Percentiles rank a stretch among this genome's conserved stretches.
Evolutionary conservation across 2,329 filamentous ascomycete genomes (phyloP).

Genomic region (Fusarium chlamydosporum): DNA sequence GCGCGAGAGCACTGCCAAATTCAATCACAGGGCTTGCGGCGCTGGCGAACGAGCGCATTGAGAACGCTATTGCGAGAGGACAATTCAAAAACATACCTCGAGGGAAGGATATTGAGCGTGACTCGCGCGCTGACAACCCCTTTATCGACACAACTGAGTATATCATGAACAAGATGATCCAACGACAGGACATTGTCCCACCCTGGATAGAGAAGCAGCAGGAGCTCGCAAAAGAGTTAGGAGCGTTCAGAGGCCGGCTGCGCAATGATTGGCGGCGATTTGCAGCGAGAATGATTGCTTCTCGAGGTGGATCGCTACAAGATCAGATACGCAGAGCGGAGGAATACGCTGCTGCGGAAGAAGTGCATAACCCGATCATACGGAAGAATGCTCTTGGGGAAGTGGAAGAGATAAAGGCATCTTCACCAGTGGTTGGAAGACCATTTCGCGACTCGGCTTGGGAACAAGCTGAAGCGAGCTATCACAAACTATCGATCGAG

Average conservation of each 20-base stretch:
- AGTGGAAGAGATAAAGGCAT: conserved; percentile 49
- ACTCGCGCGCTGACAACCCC: conserved; percentile 84
- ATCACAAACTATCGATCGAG: conserved; percentile 80
- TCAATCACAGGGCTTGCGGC: conserved; percentile 83
- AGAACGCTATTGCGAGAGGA: conserved; percentile 91
- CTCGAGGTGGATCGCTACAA: conserved; percentile 79
- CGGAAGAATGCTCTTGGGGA: conserved; percentile 61
- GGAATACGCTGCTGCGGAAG: conserved; percentile 82
- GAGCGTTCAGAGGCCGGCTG: conserved; percentile 79
- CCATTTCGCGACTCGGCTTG: conserved; percentile 86
- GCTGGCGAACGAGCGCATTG: conserved; percentile 91
- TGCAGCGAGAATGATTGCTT: conserved; percentile 82
- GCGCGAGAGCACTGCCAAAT: conserved; percentile 79
- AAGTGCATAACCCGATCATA: conserved; percentile 70
- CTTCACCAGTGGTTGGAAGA: conserved; percentile 54
- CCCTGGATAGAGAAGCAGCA: conserved; percentile 99
- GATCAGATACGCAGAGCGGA: conserved; percentile 80
- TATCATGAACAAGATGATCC: conserved; percentile 98
- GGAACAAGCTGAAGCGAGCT: conserved; percentile 79
- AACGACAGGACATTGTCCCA: conserved; percentile 93
- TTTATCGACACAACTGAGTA: conserved; percentile 98
- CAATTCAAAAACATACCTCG: conserved; percentile 88
- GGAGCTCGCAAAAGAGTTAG: conserved; percentile 79
- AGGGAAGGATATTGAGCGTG: conserved; percentile 84
- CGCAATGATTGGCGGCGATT: conserved; percentile 88